A percentile compares a stretch with the other conserved stretches of the same genome.
These are phyloP conservation scores for Candida mattraensis DNA, from an alignment of 805 yeast species.

Conservation along the genomic window DNA sequence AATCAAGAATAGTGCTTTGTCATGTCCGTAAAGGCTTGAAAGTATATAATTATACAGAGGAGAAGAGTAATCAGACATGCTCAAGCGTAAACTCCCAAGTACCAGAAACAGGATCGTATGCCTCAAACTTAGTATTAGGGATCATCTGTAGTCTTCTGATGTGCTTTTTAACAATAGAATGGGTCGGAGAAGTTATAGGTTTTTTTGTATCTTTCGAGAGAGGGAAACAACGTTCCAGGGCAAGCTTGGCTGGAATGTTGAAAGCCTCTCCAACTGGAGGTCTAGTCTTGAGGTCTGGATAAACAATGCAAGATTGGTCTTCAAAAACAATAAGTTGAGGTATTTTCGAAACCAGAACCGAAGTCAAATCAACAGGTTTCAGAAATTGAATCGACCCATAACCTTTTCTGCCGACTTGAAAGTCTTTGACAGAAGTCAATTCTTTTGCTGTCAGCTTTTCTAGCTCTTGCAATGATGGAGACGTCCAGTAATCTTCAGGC, in stretches of 20 bases:
- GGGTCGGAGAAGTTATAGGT: conserved; percentile 76
- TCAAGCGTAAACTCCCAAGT: conserved; percentile 64
- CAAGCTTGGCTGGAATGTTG: conserved; percentile 70
- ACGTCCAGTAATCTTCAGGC: conserved; percentile 80
- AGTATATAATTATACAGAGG: background rate
- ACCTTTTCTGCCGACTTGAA: conserved; percentile 76
- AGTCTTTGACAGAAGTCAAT: conserved; percentile 59
- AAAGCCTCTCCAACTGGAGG: conserved; percentile 80
- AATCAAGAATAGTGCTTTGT: too few relatives aligned
- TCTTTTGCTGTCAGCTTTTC: conserved; percentile 59
- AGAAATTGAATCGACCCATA: conserved; percentile 77
- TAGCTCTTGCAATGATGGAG: conserved; percentile 71
- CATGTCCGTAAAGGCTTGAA: too few relatives aligned
- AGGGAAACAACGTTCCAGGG: conserved; percentile 81
- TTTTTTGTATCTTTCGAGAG: conserved; percentile 66
- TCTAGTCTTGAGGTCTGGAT: conserved; percentile 62
- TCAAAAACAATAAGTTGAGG: conserved; percentile 65
- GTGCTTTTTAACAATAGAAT: conserved; percentile 68
- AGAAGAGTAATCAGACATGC: conserved; percentile 27
- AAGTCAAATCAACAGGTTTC: conserved; percentile 80
- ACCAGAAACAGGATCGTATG: conserved; percentile 77
- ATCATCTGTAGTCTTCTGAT: conserved; percentile 62
- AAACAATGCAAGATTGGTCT: conserved; percentile 60
- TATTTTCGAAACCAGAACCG: conserved; percentile 61
- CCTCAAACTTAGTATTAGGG: conserved; percentile 61